Evolutionary conservation across 192 early-diverging fungal species (phyloP).

Genomic region (Thamnidium elegans): DNA sequence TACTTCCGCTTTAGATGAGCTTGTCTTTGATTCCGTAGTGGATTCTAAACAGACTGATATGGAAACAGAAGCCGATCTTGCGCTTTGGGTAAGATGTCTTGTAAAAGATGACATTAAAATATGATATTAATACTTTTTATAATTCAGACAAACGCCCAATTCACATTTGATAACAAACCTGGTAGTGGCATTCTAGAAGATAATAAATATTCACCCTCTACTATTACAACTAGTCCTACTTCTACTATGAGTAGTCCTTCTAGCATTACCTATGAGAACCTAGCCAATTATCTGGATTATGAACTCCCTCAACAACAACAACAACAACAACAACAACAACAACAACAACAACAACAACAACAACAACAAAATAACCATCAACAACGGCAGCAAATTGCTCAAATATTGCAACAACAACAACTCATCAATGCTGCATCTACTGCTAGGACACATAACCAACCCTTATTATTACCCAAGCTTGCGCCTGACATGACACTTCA

Average conservation of each 20-base stretch:
- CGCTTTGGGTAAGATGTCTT: conserved; percentile 18
- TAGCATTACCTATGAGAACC: conserved; percentile 14
- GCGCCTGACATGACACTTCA: conserved; percentile 7
- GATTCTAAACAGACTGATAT: neutral
- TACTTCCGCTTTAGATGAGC: no score
- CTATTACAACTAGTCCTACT: neutral
- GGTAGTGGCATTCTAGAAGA: conserved; percentile 41
- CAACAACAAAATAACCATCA: neutral
- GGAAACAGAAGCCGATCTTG: conserved; percentile 12
- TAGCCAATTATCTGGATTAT: conserved; percentile 33
- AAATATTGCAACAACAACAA: neutral
- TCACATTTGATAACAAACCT: conserved; percentile 59
- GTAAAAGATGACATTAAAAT: neutral
- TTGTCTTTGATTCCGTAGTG: no score
- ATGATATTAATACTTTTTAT: neutral
- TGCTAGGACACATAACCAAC: neutral
- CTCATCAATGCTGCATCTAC: neutral
- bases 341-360: neutral
- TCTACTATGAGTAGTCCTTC: conserved; percentile 1
- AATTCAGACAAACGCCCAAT: conserved; percentile 59
- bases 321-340: neutral
- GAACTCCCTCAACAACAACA: conserved; percentile 19
- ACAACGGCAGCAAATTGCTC: no score
- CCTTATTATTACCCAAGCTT: conserved; percentile 5
- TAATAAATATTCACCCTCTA: conserved; percentile 4